phyloP scores from a whole-genome alignment of 306 rosid genomes.

The Vachellia pachyceras region DNA sequence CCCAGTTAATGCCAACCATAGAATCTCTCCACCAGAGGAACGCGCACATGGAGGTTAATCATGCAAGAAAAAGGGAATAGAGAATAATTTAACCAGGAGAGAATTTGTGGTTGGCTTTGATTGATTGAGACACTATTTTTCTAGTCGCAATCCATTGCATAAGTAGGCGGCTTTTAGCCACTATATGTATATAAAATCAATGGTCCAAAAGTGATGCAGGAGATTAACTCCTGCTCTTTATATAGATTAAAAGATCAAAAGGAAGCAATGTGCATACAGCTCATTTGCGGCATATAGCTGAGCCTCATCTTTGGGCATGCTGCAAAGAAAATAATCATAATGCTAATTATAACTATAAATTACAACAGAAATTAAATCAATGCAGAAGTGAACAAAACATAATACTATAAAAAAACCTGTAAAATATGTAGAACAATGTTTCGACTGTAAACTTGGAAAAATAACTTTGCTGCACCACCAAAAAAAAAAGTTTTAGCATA shows the following conservation, averaged over 20 bases:
- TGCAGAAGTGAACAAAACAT: conserved; percentile 15
- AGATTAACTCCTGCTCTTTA: background rate
- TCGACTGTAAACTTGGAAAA: conserved; percentile 78
- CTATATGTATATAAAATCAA: conserved; percentile 3
- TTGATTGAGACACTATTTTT: background rate
- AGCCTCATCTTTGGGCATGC: conserved; percentile 99
- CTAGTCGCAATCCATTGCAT: background rate
- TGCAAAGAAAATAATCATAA: conserved; percentile 45
- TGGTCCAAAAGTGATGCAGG: background rate
- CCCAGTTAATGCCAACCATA: background rate
- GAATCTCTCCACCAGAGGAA: background rate
- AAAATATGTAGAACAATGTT: conserved; percentile 88
- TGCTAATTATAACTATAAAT: conserved; percentile 16
- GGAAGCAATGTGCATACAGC: conserved; percentile 62
- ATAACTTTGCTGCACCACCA: conserved; percentile 74
- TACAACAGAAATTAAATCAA: conserved; percentile 36
- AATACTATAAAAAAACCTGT: conserved; percentile 67
- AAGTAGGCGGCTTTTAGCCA: background rate
- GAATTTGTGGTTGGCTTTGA: background rate
- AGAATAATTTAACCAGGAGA: background rate
- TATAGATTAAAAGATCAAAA: background rate
- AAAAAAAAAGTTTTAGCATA: conserved; percentile 27
- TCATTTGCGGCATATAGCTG: conserved; percentile 87
- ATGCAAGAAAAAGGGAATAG: background rate
- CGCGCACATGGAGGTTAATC: background rate